phyloP scores from a whole-genome alignment of 2,329 filamentous ascomycete species.

The Lachnellula occidentalis region DNA sequence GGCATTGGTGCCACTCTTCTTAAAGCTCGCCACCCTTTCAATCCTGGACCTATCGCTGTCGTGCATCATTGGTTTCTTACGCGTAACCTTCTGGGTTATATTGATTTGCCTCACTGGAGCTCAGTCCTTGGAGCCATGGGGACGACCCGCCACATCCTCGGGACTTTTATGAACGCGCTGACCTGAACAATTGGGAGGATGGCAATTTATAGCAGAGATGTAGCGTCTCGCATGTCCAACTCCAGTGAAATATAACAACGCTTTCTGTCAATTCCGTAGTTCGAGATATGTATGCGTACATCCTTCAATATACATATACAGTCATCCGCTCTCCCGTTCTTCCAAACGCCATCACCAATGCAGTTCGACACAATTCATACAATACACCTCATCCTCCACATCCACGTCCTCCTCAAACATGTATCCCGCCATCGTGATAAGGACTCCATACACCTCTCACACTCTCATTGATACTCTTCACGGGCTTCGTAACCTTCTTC shows the following conservation, averaged over 20 bases:
- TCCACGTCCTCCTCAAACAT: constrained; percentile 20
- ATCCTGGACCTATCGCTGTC: background rate
- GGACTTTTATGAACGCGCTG: too few species aligned
- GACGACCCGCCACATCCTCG: background rate
- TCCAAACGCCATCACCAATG: background rate
- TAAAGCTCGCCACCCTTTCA: background rate
- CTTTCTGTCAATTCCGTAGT: background rate
- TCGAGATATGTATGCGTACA: background rate
- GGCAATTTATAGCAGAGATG: background rate
- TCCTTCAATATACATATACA: background rate
- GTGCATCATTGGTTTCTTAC: background rate
- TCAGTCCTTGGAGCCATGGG: background rate
- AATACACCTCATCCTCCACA: constrained; percentile 13
- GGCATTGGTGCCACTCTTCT: background rate
- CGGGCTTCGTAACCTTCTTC: constrained; percentile 56
- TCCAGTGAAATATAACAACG: background rate
- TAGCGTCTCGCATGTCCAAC: background rate
- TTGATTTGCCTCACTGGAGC: background rate
- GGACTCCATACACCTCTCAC: constrained; percentile 68
- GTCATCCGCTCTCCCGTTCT: background rate
- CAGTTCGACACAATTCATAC: background rate
- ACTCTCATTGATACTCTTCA: constrained; percentile 58
- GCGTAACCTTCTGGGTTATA: background rate
- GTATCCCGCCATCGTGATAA: constrained; percentile 51
- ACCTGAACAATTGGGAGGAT: background rate